Base-by-base conservation (phyloP, 2,329 filamentous ascomycete genomes). In the Stagonosporopsis chrysanthemi region DNA sequence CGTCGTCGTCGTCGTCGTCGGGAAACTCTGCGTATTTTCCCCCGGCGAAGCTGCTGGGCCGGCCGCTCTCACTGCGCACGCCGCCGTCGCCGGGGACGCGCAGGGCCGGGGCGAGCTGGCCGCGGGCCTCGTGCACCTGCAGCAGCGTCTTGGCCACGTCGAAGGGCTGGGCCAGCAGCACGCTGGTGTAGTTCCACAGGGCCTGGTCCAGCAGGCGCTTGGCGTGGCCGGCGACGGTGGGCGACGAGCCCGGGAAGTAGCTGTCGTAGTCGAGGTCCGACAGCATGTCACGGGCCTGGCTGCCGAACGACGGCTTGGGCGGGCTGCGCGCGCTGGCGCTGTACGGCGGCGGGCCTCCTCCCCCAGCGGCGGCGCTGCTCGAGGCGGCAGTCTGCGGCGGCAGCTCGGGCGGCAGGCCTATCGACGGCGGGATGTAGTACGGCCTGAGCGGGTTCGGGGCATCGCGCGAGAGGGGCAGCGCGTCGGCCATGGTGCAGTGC, bases 91-190 rank as follows among this genome's bases (percentile, higher is more conserved):
- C 61, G 14, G 64, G 60, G 11, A 60, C 29, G 6, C 62, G 26
- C 31, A 75, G 57, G 2, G 61, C 62, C 1, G 66, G 65, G 15
- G 72, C 56, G 3, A 60, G 55, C 53, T 74, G 71, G 3, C 66
- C 76, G 9, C 76, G 74, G 35, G 80, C 80, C 49, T 85, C 78
- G 62, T 86, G 86, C 48, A 92, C 87, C 78, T 99, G 95, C 67
- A 99, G 80, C 53, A 98, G 86, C 14, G 89, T 95, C 83, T 97
- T 98, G 71, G 94, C 92, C 56, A 97, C 93, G 81, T 98, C 95
- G 76, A 99, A 98, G 14, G 95, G 95, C 78, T 99, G 95, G 51
- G 92, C 90, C 74, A 97, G 88, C 70, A 98, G 78, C 23, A 97
- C 88, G 56, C 89, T 92, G 14, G 89, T 90, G 79, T 99, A 99